Percentiles rank a stretch among this genome's conserved stretches.
These are phyloP conservation scores for Didymella exigua DNA, from an alignment of 2,329 filamentous ascomycete species.

Conservation along the genomic window DNA sequence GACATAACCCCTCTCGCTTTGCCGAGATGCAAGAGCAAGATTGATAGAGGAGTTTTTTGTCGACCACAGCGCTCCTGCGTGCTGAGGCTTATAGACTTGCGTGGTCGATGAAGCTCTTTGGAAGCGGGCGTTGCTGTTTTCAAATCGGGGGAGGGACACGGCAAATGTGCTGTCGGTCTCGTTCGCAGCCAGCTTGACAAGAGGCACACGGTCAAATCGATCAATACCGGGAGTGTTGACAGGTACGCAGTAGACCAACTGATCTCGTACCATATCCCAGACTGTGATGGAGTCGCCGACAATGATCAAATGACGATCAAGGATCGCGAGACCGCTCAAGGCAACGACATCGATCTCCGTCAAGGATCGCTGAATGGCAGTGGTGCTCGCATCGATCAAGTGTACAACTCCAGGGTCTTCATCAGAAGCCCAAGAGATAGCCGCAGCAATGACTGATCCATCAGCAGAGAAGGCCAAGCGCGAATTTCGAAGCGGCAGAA, in stretches of 20 bases:
- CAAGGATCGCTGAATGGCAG: slow-evolving; percentile 69
- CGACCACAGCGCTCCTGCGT: slow-evolving; percentile 64
- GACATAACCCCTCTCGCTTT: slow-evolving; percentile 72
- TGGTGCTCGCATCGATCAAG: slow-evolving; percentile 75
- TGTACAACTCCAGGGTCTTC: slow-evolving; percentile 68
- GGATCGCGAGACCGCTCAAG: slow-evolving; percentile 70
- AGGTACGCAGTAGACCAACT: slow-evolving; percentile 69
- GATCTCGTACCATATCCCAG: slow-evolving; percentile 83
- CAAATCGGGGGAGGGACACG: slow-evolving; percentile 42
- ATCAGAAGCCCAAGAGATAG: slow-evolving; percentile 40
- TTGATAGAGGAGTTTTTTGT: slow-evolving; percentile 62
- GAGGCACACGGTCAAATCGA: slow-evolving; percentile 48
- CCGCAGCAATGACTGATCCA: slow-evolving; percentile 44
- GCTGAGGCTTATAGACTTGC: slow-evolving; percentile 69
- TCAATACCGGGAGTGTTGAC: slow-evolving; percentile 51
- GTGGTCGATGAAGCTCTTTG: slow-evolving; percentile 55
- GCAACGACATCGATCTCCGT: slow-evolving; percentile 70
- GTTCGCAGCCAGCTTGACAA: slow-evolving; percentile 72
- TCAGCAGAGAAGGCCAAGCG: slow-evolving; percentile 71
- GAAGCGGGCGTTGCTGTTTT: slow-evolving; percentile 48
- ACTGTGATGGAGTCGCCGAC: slow-evolving; percentile 76
- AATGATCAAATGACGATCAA: slow-evolving; percentile 75
- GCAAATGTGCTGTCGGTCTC: slow-evolving; percentile 55
- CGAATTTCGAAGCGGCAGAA: slow-evolving; percentile 58
- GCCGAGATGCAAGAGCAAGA: slow-evolving; percentile 69